phyloP scores from a whole-genome alignment of 495 filamentous ascomycete species.

The Terfezia boudieri region DNA sequence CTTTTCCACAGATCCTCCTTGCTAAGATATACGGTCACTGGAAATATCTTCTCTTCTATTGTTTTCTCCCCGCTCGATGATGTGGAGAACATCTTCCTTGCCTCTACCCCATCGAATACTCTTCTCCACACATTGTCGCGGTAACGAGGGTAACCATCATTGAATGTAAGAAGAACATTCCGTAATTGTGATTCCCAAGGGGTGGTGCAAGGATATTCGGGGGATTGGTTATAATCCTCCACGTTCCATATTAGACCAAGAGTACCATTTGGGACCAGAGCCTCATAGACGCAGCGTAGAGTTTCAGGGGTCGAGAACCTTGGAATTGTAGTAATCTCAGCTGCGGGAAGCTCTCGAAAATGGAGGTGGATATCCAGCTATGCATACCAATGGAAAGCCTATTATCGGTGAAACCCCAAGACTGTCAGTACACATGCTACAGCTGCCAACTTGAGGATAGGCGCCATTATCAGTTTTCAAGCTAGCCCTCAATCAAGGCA shows the following conservation, averaged over 20 bases:
- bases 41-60: constrained; percentile 9
- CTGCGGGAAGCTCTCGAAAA: too few species aligned
- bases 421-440: too few species aligned
- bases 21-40: constrained; percentile 26
- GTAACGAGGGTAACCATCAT: constrained; percentile 34
- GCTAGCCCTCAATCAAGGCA: neutral
- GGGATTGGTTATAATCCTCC: constrained; percentile 39
- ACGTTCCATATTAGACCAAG: constrained; percentile 45
- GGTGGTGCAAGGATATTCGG: constrained; percentile 23
- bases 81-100: constrained; percentile 1
- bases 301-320: constrained; percentile 39
- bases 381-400: constrained; percentile 34
- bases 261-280: constrained; percentile 27
- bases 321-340: constrained; percentile 14
- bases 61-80: neutral
- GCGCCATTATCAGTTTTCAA: neutral
- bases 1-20: constrained; percentile 33
- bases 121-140: constrained; percentile 15
- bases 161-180: constrained; percentile 26
- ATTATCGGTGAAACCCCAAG: too few species aligned
- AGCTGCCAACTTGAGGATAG: too few species aligned
- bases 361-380: too few species aligned
- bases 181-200: constrained; percentile 33
- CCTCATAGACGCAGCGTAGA: constrained; percentile 35
- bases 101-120: constrained; percentile 1